These are phyloP conservation scores for Ophiostoma perfectum DNA, from an alignment of 2,329 filamentous ascomycete genomes.

Conservation along the genomic window DNA sequence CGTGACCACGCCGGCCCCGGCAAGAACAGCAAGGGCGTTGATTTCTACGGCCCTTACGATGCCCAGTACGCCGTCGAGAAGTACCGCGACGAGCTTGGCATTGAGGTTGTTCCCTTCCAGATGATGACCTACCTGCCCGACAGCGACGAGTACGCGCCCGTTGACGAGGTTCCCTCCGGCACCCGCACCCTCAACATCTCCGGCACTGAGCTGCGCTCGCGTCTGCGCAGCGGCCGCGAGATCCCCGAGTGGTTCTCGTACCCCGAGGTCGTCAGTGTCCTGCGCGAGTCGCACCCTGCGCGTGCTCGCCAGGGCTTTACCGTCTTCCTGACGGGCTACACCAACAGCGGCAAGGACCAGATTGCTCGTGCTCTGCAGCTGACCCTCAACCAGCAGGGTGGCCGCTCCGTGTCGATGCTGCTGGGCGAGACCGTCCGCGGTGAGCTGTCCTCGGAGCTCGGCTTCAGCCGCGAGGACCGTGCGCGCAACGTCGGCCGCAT, in stretches of 20 bases:
- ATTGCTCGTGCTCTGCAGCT: slow-evolving; percentile 93
- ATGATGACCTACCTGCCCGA: slow-evolving; percentile 99
- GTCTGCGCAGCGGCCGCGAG: slow-evolving; percentile 83
- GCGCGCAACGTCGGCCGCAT: slow-evolving; percentile 94
- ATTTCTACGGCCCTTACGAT: slow-evolving; percentile 98
- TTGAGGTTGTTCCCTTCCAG: slow-evolving; percentile 98
- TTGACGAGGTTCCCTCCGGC: slow-evolving; percentile 80
- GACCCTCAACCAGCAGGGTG: slow-evolving; percentile 95
- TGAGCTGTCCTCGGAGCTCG: slow-evolving; percentile 90
- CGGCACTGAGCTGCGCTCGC: slow-evolving; percentile 83
- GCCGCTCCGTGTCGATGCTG: slow-evolving; percentile 87
- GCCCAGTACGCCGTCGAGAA: slow-evolving; percentile 94
- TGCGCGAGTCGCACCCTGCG: slow-evolving; percentile 92
- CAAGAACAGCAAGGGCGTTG: slow-evolving; percentile 94
- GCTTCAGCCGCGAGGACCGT: slow-evolving; percentile 89
- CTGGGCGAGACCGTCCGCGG: slow-evolving; percentile 91
- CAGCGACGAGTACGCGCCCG: slow-evolving; percentile 89
- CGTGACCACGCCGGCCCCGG: slow-evolving; percentile 97
- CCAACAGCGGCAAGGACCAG: slow-evolving; percentile 95
- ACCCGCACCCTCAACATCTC: slow-evolving; percentile 84
- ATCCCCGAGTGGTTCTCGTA: slow-evolving; percentile 99
- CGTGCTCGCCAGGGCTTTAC: slow-evolving; percentile 93
- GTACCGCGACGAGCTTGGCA: slow-evolving; percentile 93
- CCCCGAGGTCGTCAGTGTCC: slow-evolving; percentile 93
- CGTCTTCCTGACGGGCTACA: slow-evolving; percentile 94